Evolutionary conservation across 768 basidiomycete species (phyloP).

Genomic region (Amanita rimosa): DNA sequence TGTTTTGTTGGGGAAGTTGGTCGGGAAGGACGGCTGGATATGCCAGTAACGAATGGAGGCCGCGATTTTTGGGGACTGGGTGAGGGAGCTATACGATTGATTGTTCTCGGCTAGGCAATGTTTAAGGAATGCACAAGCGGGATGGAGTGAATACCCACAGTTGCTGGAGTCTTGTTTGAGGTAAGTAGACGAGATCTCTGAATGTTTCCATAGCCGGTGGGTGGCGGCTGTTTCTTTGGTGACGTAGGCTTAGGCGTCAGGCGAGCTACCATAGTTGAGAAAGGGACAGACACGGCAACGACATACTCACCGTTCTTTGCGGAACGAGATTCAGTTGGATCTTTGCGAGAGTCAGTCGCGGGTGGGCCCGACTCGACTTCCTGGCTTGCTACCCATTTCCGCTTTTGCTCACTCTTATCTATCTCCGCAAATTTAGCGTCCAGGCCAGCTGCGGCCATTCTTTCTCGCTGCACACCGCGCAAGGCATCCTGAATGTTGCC

Average conservation of each 20-base stretch:
- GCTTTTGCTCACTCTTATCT: conserved; percentile 57
- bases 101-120: conserved; percentile 18
- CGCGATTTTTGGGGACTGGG: conserved; percentile 36
- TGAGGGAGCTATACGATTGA: conserved; percentile 24
- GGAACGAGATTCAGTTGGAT: conserved; percentile 30
- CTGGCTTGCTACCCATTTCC: conserved; percentile 68
- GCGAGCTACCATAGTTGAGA: conserved; percentile 14
- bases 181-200: conserved; percentile 33
- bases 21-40: conserved; percentile 25
- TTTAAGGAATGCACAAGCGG: not conserved
- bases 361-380: conserved; percentile 33
- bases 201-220: conserved; percentile 41
- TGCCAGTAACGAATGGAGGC: conserved; percentile 30
- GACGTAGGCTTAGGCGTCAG: conserved; percentile 37
- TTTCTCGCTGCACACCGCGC: conserved; percentile 56
- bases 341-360: conserved; percentile 16
- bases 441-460: conserved; percentile 37
- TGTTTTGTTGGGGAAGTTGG: conserved; percentile 43
- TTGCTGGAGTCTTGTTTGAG: conserved; percentile 30
- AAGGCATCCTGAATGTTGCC: conserved; percentile 66
- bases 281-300: too few relatives aligned
- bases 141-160: conserved; percentile 17
- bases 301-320: conserved; percentile 45
- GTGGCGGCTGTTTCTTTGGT: conserved; percentile 40
- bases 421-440: conserved; percentile 43